phyloP scores from a whole-genome alignment of 2,329 filamentous ascomycete genomes.

The Paecilomyces niveus region DNA sequence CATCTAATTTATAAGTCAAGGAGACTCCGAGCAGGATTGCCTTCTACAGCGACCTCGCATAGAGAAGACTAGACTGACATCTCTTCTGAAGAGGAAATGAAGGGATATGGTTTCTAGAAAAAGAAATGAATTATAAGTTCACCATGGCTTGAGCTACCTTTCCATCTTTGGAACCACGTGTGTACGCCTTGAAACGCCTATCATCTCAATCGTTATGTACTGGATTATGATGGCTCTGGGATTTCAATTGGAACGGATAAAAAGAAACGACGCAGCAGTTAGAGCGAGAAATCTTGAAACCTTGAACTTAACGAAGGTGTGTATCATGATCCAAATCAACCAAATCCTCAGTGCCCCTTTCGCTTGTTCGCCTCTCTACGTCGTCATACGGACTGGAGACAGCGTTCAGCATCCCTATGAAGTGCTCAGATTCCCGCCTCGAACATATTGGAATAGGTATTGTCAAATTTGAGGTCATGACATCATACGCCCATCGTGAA shows the following conservation, averaged over 20 bases:
- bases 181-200: not conserved
- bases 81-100: too few relatives aligned
- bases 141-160: not conserved
- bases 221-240: not conserved
- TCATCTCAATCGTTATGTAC: not conserved
- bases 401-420: not conserved
- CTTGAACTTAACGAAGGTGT: not conserved
- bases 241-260: not conserved
- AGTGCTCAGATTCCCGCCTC: not conserved
- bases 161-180: not conserved
- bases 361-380: not conserved
- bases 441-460: not conserved
- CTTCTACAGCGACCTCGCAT: too few relatives aligned
- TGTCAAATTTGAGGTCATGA: not conserved
- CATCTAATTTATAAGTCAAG: too few relatives aligned
- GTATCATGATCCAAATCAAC: not conserved
- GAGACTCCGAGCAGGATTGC: too few relatives aligned
- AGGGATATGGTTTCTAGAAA: not conserved
- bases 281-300: not conserved
- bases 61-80: too few relatives aligned
- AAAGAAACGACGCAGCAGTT: not conserved
- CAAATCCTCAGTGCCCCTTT: not conserved
- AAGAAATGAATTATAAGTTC: not conserved
- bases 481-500: constrained; percentile 87
- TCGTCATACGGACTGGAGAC: not conserved